Base-by-base conservation (phyloP, 257 asterid genomes). In the Parsonsia alboflavescens region DNA sequence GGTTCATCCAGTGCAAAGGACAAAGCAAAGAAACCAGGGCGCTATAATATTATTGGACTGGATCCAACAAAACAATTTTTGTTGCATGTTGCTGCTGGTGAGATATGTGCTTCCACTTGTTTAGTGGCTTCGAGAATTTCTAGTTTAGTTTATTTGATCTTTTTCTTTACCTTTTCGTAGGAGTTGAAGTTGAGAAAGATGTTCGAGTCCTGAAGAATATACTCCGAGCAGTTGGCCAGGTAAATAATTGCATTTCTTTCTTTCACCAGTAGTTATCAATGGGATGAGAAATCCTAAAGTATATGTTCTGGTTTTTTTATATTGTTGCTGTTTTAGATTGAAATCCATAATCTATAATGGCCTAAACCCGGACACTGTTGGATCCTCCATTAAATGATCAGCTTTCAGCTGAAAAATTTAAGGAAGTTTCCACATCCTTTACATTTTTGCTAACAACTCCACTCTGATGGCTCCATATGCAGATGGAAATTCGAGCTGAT, bases 401-500 rank as follows among this genome's bases (percentile, higher is more conserved):
- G 22, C 71, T 33, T 65, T 53, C 50, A 61, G 1, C 33, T 21
- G 45, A 39, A 36, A 39, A 22, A n/a, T 67, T 42, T 9, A 13
- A 21, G 30, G 58, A 69, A 46, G 19, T 9, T 44, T 28, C 44
- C 12, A 59, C 11, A 45, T 24, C 1, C 28, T 57, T 24, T 69
- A 21, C 54, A 30, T 71, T 78, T 56, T 42, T 74, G 24, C 72
- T 62, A 81, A 68, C 61, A 22, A 12, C 2, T 28, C 2, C 48
- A 36, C 48, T 53, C 58, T 73, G 73, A 70, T 54, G 26, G 74
- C 73, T 73, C 71, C 75, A 69, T 75, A 16, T 76, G 81, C 89
- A 95, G 99, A 89, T 95, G 97, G 97, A 95, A 83, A 87, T 90
- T 78, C 91, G 91, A 74, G 77, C 96, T 56, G 99, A 95, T 88